Base-by-base conservation (phyloP, 2,329 filamentous ascomycete species). In the Rutstroemia sp. region DNA sequence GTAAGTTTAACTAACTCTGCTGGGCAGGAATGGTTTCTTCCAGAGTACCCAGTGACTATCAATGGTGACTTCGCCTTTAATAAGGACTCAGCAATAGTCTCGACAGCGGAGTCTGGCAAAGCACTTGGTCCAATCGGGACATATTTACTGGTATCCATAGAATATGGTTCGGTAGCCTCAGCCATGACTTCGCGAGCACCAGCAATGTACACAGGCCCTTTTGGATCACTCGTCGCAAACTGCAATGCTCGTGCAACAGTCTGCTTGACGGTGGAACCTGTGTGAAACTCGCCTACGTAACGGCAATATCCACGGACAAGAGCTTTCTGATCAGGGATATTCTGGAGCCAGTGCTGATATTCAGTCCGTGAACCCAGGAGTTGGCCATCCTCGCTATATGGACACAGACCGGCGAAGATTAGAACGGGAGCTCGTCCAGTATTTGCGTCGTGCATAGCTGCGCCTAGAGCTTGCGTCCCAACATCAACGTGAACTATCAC, bases 401-500 rank as follows among this genome's bases (percentile, higher is more conserved):
- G 23, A 12, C 39, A 51, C 6, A 51, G 38, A 16, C 38, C 49
- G 12, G 38, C 49, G 17, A 51, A 51, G 12, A 51, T 42, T 14
- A 45, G 30, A 17, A 53, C 40, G n/a, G 27, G 51, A 5, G 40
- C 51, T 16, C 51, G 40, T 10, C 51, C 51, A 21, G 44, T 53
- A n/a, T 47, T 47, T 17, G 51, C 51, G 46, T 53, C 34, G 6
- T 53, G 49, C 49, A 89, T 76, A 0, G 84, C 86, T 12, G n/a
- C 81, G n/a, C 78, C 85, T 3, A 89, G 76, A 14, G 83, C 86
- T 69, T 88, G 85, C 0, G 85, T 89, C 14, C 86, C 86, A 12
- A 88, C 85, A 62, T 89, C 86, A 59, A 88, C 84, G 62, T 89
- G 59, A 2, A 88, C 80, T 55, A 89, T 80, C 2, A 88, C 85